Evolutionary conservation across 75 land plant species (phyloP).

Genomic region (Azolla pinnata): DNA sequence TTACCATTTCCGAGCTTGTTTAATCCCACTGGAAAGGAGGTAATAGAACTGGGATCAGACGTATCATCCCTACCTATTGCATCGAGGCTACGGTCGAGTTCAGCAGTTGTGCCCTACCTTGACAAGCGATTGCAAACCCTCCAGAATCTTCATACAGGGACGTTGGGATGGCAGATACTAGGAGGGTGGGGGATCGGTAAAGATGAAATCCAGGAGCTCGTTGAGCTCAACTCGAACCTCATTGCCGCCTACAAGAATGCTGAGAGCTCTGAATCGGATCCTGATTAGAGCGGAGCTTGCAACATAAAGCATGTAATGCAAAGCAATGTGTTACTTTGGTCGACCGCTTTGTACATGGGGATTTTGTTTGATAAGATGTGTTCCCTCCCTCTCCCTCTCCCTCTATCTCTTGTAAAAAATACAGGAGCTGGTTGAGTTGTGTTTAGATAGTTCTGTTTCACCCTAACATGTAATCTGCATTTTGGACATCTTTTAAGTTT

Average conservation of each 20-base stretch:
- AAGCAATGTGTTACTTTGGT: too few relatives aligned
- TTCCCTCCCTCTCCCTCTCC: too few relatives aligned
- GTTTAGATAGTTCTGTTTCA: too few relatives aligned
- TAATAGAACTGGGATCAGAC: constrained; percentile 50
- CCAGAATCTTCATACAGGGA: constrained; percentile 34
- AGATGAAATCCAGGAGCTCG: constrained; percentile 71
- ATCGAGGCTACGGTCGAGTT: constrained; percentile 65
- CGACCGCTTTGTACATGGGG: too few relatives aligned
- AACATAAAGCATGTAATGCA: too few relatives aligned
- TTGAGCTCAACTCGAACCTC: constrained; percentile 49
- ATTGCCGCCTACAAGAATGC: constrained; percentile 15
- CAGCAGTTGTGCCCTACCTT: constrained; percentile 56
- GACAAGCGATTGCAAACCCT: constrained; percentile 45
- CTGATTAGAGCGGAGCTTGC: too few relatives aligned
- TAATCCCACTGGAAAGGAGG: constrained; percentile 25
- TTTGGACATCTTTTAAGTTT: too few relatives aligned
- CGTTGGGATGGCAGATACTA: constrained; percentile 49
- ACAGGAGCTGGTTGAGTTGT: too few relatives aligned
- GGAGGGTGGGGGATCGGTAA: constrained; percentile 72
- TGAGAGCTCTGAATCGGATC: constrained; percentile 8
- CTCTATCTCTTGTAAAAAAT: too few relatives aligned
- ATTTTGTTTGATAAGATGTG: too few relatives aligned
- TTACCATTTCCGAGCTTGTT: constrained; percentile 85
- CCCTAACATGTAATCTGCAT: too few relatives aligned
- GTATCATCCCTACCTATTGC: constrained; percentile 74